Conservation (phyloP, 1,284 basidiomycete species). For the Trichosporon sp. region DNA sequence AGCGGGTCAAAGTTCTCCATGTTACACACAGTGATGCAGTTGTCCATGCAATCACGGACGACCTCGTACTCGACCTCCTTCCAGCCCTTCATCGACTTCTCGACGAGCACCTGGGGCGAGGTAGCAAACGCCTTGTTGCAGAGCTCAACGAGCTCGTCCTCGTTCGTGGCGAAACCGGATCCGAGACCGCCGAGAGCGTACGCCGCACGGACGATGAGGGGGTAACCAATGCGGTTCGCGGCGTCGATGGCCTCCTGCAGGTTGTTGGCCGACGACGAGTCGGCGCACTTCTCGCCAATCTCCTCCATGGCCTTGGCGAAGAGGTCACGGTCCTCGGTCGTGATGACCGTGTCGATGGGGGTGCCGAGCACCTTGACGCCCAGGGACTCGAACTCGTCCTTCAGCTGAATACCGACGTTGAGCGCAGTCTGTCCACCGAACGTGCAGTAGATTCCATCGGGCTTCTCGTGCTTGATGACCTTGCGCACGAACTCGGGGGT, state of each 20-base stretch:
- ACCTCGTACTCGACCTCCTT: constrained; percentile 99
- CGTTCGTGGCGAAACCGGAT: constrained; percentile 88
- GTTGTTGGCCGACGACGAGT: constrained; percentile 74
- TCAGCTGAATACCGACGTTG: constrained; percentile 94
- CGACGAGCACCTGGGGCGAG: constrained; percentile 92
- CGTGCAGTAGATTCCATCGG: constrained; percentile 97
- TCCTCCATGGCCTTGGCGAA: constrained; percentile 93
- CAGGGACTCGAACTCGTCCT: constrained; percentile 81
- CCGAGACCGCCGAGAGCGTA: constrained; percentile 94
- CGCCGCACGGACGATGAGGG: constrained; percentile 93
- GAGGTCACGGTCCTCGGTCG: constrained; percentile 91
- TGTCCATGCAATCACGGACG: constrained; percentile 90
- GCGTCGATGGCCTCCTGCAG: constrained; percentile 77
- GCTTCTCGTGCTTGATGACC: constrained; percentile 97
- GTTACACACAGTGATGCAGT: constrained; percentile 97
- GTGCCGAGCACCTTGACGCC: constrained; percentile 94
- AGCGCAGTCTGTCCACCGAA: constrained; percentile 98
- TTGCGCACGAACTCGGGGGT: constrained; percentile 96
- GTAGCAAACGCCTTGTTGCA: constrained; percentile 94
- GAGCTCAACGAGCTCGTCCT: constrained; percentile 76
- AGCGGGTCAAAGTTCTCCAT: constrained; percentile 99
- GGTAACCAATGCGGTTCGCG: constrained; percentile 86
- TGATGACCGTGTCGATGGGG: constrained; percentile 94
- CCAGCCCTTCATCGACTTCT: constrained; percentile 99
- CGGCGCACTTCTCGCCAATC: constrained; percentile 89